Evolutionary conservation across 768 basidiomycete genomes (phyloP), one percentile per base, ranked within the genome.

Genomic region (Calocera viscosa): DNA sequence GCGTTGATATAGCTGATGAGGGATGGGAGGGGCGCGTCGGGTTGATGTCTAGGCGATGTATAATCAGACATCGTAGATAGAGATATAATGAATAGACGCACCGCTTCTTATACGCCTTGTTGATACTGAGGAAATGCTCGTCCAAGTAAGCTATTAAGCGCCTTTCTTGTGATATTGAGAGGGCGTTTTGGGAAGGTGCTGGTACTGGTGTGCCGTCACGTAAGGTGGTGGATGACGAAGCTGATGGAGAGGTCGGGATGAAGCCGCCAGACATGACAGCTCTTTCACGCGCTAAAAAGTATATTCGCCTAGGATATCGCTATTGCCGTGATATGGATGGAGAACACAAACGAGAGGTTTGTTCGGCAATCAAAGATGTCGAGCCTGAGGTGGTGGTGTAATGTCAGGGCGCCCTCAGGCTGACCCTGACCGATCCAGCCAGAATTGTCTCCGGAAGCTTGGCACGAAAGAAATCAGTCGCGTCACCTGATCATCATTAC

Each of bases 91-190:
- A 34, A 49, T 30, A 34, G 24, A 76, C 84, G 43, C 67, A 89
- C 89, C 90, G 84, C 76, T 89, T 91, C 76, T 86, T 90, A 77
- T 80, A 88, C 32, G 83, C 82, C 22, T 86, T 77, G n/a, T 82
- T 87, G 30, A 89, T 76, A 17, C 86, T 80, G 24, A 89, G 77
- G 70, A 90, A 85, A 66, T 79, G 74, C 22, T 82, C 83, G 64
- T 91, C 89, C 3, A 91, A 77, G 71, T 83, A 87, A 24, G 83
- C 82, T 7, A 86, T 76, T 0, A 88, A 78, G 67, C 82, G 82
- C 41, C 84, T 80, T 72, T 91, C 89, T 75, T 91, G 89, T 19
- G 67, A 74, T 24, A 77, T 72, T 10, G 82, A 80, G 14, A 88
- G 75, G 3, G 85, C 75, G 14, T 12, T 7, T 16, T 60, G 53